A percentile compares a stretch with the other conserved stretches of the same genome.
Conservation (phyloP, 2,329 filamentous ascomycete genomes). For the Sclerotinia trifoliorum region DNA sequence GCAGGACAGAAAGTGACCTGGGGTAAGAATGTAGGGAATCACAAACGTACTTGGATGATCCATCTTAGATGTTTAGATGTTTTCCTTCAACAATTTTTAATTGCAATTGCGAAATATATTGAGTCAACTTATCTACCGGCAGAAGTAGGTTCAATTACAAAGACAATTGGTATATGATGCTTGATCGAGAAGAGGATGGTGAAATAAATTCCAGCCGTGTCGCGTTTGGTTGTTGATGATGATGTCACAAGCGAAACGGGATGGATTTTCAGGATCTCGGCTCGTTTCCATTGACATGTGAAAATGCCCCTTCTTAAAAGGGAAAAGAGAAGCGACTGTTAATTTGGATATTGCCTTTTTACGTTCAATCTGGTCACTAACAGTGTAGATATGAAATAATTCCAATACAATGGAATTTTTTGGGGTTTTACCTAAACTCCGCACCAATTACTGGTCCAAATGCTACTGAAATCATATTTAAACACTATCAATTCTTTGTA, state of each 20-base stretch:
- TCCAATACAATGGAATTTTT: no score
- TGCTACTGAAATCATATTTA: constrained; percentile 5
- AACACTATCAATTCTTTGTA: constrained; percentile 69
- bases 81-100: background rate
- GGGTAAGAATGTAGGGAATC: background rate
- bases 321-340: background rate
- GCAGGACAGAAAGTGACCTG: no score
- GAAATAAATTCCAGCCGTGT: background rate
- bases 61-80: constrained; percentile 36
- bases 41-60: constrained; percentile 46
- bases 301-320: background rate
- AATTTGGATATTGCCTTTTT: background rate
- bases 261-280: constrained; percentile 11
- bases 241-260: constrained; percentile 16
- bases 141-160: background rate
- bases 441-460: background rate
- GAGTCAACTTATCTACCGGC: background rate
- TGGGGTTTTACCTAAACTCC: background rate
- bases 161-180: background rate
- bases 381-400: background rate
- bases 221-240: background rate
- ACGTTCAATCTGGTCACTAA: background rate
- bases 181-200: background rate
- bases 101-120: background rate
- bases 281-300: constrained; percentile 16